Percentiles rank a stretch among this genome's conserved stretches.
These are phyloP conservation scores for Pseudonitzschia pungens DNA, from an alignment of 108 stramenopile species.

Conservation along the genomic window DNA sequence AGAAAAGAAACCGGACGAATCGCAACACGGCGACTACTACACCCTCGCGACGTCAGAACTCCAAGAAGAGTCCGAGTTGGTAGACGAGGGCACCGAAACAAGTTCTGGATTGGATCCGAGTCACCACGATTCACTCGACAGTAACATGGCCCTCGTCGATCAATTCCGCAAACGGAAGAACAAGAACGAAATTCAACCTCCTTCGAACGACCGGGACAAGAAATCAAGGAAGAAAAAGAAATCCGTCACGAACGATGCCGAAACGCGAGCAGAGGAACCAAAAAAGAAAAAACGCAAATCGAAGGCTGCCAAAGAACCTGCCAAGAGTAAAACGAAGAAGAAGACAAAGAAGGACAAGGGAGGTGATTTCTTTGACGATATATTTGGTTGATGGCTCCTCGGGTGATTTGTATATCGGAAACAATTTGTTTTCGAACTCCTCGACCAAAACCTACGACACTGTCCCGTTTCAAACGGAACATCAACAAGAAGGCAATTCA, in stretches of 20 bases:
- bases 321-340: constrained; percentile 31
- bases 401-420: too few relatives aligned
- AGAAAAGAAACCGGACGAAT: background rate
- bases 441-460: too few relatives aligned
- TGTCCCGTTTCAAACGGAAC: too few relatives aligned
- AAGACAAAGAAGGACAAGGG: constrained; percentile 34
- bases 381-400: constrained; percentile 31
- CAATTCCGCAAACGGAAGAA: constrained; percentile 13
- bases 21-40: background rate
- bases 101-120: background rate
- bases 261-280: too few relatives aligned
- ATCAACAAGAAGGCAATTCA: too few relatives aligned
- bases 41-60: background rate
- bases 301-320: background rate
- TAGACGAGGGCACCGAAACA: background rate
- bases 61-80: background rate
- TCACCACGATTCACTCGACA: background rate
- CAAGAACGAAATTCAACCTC: background rate
- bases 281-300: background rate
- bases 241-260: background rate
- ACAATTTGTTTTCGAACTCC: too few relatives aligned
- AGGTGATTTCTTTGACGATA: constrained; percentile 45
- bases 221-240: background rate
- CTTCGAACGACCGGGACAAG: background rate
- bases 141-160: constrained; percentile 19